These are phyloP conservation scores for Saccharomyces pastorianus DNA, from an alignment of 1,139 yeast genomes.

Conservation along the genomic window DNA sequence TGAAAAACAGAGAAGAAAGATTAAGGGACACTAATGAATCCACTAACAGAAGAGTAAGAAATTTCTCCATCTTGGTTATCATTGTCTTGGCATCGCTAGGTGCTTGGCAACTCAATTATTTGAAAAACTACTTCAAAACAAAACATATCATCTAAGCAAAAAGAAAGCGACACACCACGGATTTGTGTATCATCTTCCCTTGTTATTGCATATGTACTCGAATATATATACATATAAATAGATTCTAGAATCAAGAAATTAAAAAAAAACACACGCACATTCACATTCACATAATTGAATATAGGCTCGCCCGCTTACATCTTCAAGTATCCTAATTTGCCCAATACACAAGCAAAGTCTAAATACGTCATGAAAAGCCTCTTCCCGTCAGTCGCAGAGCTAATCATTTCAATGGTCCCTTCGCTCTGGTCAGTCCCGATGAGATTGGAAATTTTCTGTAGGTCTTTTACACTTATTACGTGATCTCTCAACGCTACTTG, in stretches of 20 bases:
- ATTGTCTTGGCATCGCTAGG: conserved; percentile 70
- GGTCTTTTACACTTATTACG: conserved; percentile 32
- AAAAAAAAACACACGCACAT: not conserved
- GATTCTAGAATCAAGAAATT: not conserved
- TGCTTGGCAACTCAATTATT: conserved; percentile 83
- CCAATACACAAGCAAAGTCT: conserved; percentile 40
- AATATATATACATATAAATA: not conserved
- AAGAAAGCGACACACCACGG: not conserved
- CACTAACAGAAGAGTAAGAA: conserved; percentile 68
- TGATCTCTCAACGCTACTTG: conserved; percentile 18
- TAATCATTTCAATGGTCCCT: conserved; percentile 37
- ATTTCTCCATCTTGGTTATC: conserved; percentile 67
- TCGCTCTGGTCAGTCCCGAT: conserved; percentile 31
- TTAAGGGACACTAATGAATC: conserved; percentile 95
- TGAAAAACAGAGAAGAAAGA: conserved; percentile 80
- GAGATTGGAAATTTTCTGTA: conserved; percentile 30
- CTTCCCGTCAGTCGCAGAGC: conserved; percentile 35
- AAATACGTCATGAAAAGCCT: conserved; percentile 32
- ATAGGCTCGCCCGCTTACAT: conserved; percentile 9
- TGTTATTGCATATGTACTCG: not conserved
- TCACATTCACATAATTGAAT: not conserved
- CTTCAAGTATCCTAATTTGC: conserved; percentile 35
- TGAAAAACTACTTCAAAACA: conserved; percentile 87
- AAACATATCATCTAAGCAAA: conserved; percentile 69
- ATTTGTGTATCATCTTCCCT: not conserved